phyloP scores from a whole-genome alignment of 345 rosid species.

The Acer negundo region DNA sequence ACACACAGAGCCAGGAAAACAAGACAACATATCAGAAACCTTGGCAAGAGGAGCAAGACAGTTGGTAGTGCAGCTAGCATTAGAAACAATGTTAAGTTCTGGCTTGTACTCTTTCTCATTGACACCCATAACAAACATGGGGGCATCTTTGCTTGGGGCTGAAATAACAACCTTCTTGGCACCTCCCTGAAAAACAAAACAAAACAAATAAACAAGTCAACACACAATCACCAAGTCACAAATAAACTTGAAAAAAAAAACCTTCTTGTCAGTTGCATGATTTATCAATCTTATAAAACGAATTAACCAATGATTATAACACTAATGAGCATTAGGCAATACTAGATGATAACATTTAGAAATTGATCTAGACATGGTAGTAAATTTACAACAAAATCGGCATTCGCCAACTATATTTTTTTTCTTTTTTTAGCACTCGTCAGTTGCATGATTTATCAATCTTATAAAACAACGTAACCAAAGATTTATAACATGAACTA shows the following conservation, averaged over 20 bases:
- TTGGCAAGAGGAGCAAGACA: conserved; percentile 97
- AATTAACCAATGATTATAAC: background rate
- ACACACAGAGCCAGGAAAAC: background rate
- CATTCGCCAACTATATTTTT: background rate
- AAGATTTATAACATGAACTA: too few species aligned
- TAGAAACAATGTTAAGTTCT: conserved; percentile 74
- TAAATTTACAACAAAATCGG: too few species aligned
- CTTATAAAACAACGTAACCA: too few species aligned
- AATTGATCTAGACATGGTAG: background rate
- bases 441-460: background rate
- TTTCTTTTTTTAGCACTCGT: too few species aligned
- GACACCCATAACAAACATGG: conserved; percentile 96
- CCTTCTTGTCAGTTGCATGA: background rate
- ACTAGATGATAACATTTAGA: background rate
- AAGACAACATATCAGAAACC: conserved; percentile 30
- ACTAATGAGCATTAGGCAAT: too few species aligned
- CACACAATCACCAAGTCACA: background rate
- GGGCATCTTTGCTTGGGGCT: conserved; percentile 93
- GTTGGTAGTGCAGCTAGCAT: conserved; percentile 97
- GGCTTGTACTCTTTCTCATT: conserved; percentile 89
- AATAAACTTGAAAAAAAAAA: background rate
- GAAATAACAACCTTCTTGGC: conserved; percentile 96
- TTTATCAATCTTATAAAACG: background rate
- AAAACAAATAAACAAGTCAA: background rate
- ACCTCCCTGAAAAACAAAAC: conserved; percentile 61